These are phyloP conservation scores for Metschnikowia peoriensis DNA, from an alignment of 805 yeast species.

Conservation along the genomic window DNA sequence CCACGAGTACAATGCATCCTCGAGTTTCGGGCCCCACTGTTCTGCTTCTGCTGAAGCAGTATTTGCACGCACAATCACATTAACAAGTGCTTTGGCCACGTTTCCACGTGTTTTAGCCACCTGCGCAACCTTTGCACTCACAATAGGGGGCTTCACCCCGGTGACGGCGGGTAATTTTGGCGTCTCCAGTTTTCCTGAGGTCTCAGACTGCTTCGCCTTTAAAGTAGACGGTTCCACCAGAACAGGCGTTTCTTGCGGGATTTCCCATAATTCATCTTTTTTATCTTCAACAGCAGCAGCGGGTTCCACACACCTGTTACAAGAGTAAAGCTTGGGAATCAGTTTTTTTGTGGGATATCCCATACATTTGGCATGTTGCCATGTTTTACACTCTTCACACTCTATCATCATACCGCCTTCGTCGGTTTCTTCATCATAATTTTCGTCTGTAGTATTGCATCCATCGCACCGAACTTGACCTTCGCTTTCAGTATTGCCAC, in stretches of 20 bases:
- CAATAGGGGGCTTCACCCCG: background rate
- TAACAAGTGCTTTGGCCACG: constrained; percentile 52
- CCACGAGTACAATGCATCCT: constrained; percentile 44
- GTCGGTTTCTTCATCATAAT: constrained; percentile 58
- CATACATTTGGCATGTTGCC: constrained; percentile 73
- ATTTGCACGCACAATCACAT: constrained; percentile 42
- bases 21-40: constrained; percentile 52
- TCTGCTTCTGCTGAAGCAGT: constrained; percentile 33
- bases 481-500: constrained; percentile 14
- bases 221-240: no score
- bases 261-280: background rate
- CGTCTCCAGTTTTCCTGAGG: no score
- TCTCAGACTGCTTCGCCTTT: no score
- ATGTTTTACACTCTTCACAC: constrained; percentile 63
- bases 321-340: constrained; percentile 49
- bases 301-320: constrained; percentile 53
- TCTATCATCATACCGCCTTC: constrained; percentile 57
- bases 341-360: constrained; percentile 39
- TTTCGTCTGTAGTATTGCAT: constrained; percentile 59
- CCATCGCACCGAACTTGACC: constrained; percentile 56
- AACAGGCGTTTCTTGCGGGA: background rate
- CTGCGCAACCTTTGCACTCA: constrained; percentile 2
- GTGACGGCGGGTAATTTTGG: no score
- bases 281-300: background rate
- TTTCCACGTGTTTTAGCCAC: constrained; percentile 41